Evolutionary conservation across 192 early-diverging fungal species (phyloP).

Genomic region (Backusella luteola): DNA sequence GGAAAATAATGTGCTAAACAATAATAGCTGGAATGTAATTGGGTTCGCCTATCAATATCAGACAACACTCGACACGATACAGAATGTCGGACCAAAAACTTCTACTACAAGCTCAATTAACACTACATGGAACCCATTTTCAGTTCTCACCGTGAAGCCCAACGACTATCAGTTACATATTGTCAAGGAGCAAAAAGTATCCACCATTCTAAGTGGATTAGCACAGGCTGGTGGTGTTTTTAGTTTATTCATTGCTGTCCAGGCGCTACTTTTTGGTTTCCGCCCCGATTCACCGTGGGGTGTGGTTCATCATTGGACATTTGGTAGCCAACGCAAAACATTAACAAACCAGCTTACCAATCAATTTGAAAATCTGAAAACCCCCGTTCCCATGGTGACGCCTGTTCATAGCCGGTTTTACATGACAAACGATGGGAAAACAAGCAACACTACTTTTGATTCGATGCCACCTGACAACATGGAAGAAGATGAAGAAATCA

Average conservation of each 20-base stretch:
- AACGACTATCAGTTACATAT: background rate
- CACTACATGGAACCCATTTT: background rate
- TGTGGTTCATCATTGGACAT: conserved; percentile 10
- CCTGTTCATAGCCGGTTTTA: background rate
- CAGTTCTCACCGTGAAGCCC: background rate
- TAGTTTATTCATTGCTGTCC: conserved; percentile 6
- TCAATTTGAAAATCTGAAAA: background rate
- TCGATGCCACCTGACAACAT: background rate
- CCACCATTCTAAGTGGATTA: background rate
- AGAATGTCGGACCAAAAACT: background rate
- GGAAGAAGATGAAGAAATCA: background rate
- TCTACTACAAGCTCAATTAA: background rate
- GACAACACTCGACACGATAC: background rate
- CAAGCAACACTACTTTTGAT: background rate
- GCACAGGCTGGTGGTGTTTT: conserved; percentile 12
- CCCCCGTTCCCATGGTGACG: background rate
- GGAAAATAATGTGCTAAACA: background rate
- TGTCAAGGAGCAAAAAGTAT: background rate
- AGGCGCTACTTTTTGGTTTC: conserved; percentile 11
- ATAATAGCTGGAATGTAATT: background rate
- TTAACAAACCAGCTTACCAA: background rate
- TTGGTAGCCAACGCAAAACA: background rate
- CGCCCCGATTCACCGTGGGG: conserved; percentile 17
- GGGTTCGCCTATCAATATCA: background rate
- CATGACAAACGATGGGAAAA: background rate